Evolutionary conservation across 129 eudicot species (phyloP).

Genomic region (Solidago caesia): DNA sequence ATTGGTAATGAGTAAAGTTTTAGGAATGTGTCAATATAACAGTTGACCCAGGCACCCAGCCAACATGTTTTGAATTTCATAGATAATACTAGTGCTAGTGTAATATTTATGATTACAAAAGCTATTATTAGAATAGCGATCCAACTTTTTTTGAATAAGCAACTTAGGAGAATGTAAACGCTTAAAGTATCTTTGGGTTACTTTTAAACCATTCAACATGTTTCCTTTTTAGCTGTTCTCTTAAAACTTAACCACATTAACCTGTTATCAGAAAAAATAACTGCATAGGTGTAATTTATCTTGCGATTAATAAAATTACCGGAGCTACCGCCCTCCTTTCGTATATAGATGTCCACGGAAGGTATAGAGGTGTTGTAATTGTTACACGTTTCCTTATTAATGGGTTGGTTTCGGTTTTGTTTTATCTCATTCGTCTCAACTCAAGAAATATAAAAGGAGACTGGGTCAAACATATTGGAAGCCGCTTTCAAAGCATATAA

Average conservation of each 20-base stretch:
- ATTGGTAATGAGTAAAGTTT: too few relatives aligned
- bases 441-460: not conserved
- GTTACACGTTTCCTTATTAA: not conserved
- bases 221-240: not conserved
- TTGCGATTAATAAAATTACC: too few relatives aligned
- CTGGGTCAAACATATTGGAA: not conserved
- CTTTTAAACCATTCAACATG: not conserved
- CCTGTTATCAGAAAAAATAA: not conserved
- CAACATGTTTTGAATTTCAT: not conserved
- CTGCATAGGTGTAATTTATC: not conserved
- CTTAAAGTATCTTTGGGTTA: not conserved
- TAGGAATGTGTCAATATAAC: too few relatives aligned
- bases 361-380: not conserved
- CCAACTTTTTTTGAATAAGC: not conserved
- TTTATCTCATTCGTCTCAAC: not conserved
- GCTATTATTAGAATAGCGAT: not conserved
- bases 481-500: not conserved
- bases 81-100: not conserved
- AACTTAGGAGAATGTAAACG: not conserved
- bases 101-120: not conserved
- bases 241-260: not conserved
- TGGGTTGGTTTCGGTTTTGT: not conserved
- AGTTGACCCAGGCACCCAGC: too few relatives aligned
- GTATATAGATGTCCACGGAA: not conserved
- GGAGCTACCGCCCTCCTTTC: not conserved